phyloP scores from a whole-genome alignment of 345 rosid species.

The Aethionema arabicum region DNA sequence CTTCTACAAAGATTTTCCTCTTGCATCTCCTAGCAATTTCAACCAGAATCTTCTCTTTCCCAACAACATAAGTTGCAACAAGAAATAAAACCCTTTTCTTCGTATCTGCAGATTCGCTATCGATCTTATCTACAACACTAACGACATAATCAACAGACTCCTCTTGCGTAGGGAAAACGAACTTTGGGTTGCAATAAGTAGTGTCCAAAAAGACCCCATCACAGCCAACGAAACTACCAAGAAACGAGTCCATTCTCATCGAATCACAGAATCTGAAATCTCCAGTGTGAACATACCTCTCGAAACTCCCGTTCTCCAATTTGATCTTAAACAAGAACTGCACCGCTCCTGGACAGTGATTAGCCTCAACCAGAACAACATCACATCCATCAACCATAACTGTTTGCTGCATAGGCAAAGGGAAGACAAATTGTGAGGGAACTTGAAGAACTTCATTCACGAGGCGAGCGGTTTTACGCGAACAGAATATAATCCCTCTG shows the following conservation, averaged over 20 bases:
- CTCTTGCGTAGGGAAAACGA: conserved; percentile 64
- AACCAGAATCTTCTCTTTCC: conserved; percentile 78
- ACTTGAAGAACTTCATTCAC: conserved; percentile 53
- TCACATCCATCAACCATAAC: conserved; percentile 63
- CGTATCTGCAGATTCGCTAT: conserved; percentile 33
- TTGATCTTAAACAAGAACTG: conserved; percentile 71
- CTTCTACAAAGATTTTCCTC: conserved; percentile 61
- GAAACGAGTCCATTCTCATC: conserved; percentile 51
- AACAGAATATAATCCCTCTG: conserved; percentile 75
- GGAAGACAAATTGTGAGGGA: conserved; percentile 49
- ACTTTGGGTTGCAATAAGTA: conserved; percentile 83
- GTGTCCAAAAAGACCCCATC: conserved; percentile 79
- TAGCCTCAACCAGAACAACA: conserved; percentile 66
- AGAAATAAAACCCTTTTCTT: conserved; percentile 65
- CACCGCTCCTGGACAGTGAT: conserved; percentile 91
- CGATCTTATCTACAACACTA: conserved; percentile 54
- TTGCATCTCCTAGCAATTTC: conserved; percentile 65
- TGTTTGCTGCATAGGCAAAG: conserved; percentile 44
- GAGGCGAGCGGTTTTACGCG: conserved; percentile 63
- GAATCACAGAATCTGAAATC: conserved; percentile 64
- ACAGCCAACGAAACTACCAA: conserved; percentile 60
- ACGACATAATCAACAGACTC: conserved; percentile 72
- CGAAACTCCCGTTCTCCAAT: conserved; percentile 28
- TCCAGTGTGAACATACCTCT: conserved; percentile 79
- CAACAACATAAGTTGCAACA: conserved; percentile 84